Conservation (phyloP, 331 rosid genomes). For the Phaseolus coccineus region DNA sequence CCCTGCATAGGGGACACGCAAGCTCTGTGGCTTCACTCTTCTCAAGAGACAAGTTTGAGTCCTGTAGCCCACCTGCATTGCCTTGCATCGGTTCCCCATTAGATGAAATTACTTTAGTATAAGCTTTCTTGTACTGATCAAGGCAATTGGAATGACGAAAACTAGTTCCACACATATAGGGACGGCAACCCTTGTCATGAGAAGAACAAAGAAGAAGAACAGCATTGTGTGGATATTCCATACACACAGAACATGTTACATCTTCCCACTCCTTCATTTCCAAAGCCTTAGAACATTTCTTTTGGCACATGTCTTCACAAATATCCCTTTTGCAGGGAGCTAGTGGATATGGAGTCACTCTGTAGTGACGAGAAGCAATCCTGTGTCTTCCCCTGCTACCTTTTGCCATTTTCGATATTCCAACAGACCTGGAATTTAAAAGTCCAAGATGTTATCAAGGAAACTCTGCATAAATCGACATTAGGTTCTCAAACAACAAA, state of each 20-base stretch:
- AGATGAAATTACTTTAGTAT: conserved; percentile 68
- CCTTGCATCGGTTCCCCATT: conserved; percentile 53
- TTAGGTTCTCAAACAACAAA: conserved; percentile 8
- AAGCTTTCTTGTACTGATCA: conserved; percentile 96
- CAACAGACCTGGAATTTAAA: conserved; percentile 52
- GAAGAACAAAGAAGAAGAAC: conserved; percentile 97
- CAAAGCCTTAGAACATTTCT: conserved; percentile 68
- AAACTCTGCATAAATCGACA: conserved; percentile 13
- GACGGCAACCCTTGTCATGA: conserved; percentile 95
- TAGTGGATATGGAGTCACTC: conserved; percentile 73
- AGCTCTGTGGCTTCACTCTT: conserved; percentile 74
- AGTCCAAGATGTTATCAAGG: conserved; percentile 20
- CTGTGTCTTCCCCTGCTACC: conserved; percentile 85
- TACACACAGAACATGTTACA: conserved; percentile 95
- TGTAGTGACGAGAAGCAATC: conserved; percentile 65
- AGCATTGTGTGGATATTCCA: conserved; percentile 97
- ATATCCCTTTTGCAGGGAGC: conserved; percentile 56
- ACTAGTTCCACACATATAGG: conserved; percentile 98
- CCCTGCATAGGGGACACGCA: conserved; percentile 97
- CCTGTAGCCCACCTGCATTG: conserved; percentile 51
- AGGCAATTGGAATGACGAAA: conserved; percentile 93
- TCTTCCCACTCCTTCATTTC: conserved; percentile 80
- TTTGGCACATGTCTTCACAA: conserved; percentile 62
- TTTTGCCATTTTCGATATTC: conserved; percentile 71
- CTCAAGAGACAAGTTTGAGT: conserved; percentile 55